Evolutionary conservation across 495 filamentous ascomycete species (phyloP).

Genomic region (Glonium stellatum): DNA sequence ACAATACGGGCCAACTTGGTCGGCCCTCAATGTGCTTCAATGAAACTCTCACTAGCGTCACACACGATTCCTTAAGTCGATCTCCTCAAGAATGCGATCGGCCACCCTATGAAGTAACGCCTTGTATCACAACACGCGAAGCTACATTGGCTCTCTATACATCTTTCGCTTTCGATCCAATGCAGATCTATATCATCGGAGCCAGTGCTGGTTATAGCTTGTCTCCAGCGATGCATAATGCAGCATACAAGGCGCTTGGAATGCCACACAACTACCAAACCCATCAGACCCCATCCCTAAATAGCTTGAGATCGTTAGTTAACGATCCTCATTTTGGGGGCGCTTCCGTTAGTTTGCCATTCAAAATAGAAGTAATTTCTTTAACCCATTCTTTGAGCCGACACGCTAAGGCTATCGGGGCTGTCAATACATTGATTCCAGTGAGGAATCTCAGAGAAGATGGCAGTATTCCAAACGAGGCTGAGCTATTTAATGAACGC

Average conservation of each 20-base stretch:
- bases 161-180: slow-evolving; percentile 53
- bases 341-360: slow-evolving; percentile 64
- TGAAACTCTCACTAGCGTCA: slow-evolving; percentile 59
- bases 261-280: slow-evolving; percentile 67
- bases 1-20: slow-evolving; percentile 63
- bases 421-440: slow-evolving; percentile 76
- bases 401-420: slow-evolving; percentile 73
- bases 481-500: slow-evolving; percentile 54
- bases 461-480: slow-evolving; percentile 58
- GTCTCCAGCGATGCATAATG: slow-evolving; percentile 73
- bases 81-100: not conserved
- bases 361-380: slow-evolving; percentile 64
- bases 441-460: slow-evolving; percentile 52
- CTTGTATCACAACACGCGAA: slow-evolving; percentile 46
- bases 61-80: slow-evolving; percentile 39
- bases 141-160: slow-evolving; percentile 50
- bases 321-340: slow-evolving; percentile 65
- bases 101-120: not conserved
- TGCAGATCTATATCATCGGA: slow-evolving; percentile 70
- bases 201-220: slow-evolving; percentile 68
- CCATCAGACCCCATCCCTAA: slow-evolving; percentile 55
- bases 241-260: slow-evolving; percentile 62
- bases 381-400: slow-evolving; percentile 61
- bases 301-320: slow-evolving; percentile 56
- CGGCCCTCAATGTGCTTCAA: slow-evolving; percentile 63